phyloP scores from a whole-genome alignment of 805 yeast genomes.

The Cephaloascus albidus region DNA sequence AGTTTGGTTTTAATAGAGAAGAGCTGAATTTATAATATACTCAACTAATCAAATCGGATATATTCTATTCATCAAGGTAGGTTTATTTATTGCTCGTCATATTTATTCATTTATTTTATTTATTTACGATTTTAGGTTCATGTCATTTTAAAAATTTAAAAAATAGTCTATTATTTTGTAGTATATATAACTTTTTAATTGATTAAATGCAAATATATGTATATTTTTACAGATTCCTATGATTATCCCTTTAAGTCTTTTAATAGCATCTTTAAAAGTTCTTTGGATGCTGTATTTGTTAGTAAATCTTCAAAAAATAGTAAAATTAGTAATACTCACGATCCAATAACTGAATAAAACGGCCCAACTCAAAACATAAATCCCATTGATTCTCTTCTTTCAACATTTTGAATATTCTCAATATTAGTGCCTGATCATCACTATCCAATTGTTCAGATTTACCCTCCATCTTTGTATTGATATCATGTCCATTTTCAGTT shows the following conservation, averaged over 20 bases:
- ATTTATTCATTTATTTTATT: too few species aligned
- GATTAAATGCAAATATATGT: too few species aligned
- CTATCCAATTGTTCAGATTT: conserved; percentile 8
- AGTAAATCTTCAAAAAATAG: background rate
- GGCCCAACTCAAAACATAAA: conserved; percentile 43
- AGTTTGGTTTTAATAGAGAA: too few species aligned
- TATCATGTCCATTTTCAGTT: conserved; percentile 15
- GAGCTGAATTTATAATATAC: too few species aligned
- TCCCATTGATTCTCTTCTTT: conserved; percentile 33
- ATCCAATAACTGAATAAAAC: conserved; percentile 43
- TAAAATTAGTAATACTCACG: conserved; percentile 8
- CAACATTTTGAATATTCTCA: conserved; percentile 33
- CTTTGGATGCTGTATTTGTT: background rate
- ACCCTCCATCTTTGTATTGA: conserved; percentile 5
- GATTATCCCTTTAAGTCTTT: background rate
- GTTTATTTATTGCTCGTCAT: too few species aligned
- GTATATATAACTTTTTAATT: too few species aligned
- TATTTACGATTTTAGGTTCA: too few species aligned
- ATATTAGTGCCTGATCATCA: conserved; percentile 29
- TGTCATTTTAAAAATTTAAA: too few species aligned
- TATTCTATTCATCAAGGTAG: too few species aligned
- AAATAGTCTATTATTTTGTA: too few species aligned
- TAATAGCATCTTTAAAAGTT: conserved; percentile 6
- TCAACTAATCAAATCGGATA: too few species aligned
- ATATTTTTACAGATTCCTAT: too few species aligned